phyloP scores from a whole-genome alignment of 805 yeast genomes.

The Debaryomyces tyrocola region DNA sequence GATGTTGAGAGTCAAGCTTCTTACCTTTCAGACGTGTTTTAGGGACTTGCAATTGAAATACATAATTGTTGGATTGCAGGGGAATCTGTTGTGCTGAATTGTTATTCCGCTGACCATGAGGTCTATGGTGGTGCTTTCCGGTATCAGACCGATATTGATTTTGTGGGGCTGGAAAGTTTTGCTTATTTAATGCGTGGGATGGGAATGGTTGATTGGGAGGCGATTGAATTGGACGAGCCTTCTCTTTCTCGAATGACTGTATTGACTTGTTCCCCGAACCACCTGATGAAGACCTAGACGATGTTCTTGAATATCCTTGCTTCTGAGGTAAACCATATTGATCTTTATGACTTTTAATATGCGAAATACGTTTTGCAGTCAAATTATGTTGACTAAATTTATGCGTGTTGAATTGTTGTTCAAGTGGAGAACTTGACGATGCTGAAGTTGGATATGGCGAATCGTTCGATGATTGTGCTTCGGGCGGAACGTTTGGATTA shows the following conservation, averaged over 20 bases:
- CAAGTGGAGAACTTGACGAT: conserved; percentile 5
- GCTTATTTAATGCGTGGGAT: neutral
- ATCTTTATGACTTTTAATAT: conserved; percentile 6
- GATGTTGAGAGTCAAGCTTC: neutral
- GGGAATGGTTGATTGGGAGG: conserved; percentile 5
- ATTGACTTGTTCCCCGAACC: conserved; percentile 3
- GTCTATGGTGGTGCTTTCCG: conserved; percentile 2
- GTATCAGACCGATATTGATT: conserved; percentile 1
- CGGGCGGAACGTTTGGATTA: conserved; percentile 16
- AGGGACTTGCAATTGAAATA: neutral
- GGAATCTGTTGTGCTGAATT: neutral
- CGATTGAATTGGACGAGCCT: conserved; percentile 4
- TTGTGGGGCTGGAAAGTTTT: neutral
- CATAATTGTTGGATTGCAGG: neutral
- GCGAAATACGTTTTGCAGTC: conserved; percentile 15
- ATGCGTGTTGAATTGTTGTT: neutral
- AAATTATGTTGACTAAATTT: conserved; percentile 14
- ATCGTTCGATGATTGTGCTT: conserved; percentile 7
- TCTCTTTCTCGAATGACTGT: neutral
- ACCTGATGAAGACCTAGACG: conserved; percentile 11
- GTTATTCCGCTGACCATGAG: conserved; percentile 1
- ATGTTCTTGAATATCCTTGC: neutral
- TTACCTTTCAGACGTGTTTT: neutral
- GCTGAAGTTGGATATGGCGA: conserved; percentile 22
- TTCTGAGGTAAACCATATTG: conserved; percentile 1